These are phyloP conservation scores for Pichia sp. DNA, from an alignment of 1,139 yeast genomes.

Conservation along the genomic window DNA sequence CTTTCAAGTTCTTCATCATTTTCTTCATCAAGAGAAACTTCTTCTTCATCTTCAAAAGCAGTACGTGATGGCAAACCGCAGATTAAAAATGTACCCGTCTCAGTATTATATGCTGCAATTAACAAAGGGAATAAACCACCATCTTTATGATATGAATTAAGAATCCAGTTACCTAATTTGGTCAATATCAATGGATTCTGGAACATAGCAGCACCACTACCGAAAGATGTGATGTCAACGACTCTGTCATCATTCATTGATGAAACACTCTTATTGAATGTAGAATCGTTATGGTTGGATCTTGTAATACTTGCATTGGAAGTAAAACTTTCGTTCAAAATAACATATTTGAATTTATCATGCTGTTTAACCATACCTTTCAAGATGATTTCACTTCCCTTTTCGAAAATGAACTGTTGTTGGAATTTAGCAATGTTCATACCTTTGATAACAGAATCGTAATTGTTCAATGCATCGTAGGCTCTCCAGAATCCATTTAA, in stretches of 20 bases:
- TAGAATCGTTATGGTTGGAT: slow-evolving; percentile 15
- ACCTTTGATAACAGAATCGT: slow-evolving; percentile 66
- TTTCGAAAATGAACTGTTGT: slow-evolving; percentile 82
- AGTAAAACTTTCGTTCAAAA: slow-evolving; percentile 65
- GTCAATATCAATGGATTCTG: slow-evolving; percentile 83
- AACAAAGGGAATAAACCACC: slow-evolving; percentile 76
- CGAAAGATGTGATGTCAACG: slow-evolving; percentile 36
- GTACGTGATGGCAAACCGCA: slow-evolving; percentile 90
- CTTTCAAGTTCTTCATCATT: no score
- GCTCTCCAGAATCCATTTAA: slow-evolving; percentile 90
- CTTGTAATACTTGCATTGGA: slow-evolving; percentile 25
- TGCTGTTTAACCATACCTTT: slow-evolving; percentile 77
- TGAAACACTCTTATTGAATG: slow-evolving; percentile 14
- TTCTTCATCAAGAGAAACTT: no score
- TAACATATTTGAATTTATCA: slow-evolving; percentile 80
- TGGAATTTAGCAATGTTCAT: slow-evolving; percentile 75
- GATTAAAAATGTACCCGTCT: slow-evolving; percentile 78
- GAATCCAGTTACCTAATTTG: slow-evolving; percentile 85
- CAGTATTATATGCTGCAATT: slow-evolving; percentile 77
- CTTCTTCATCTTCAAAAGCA: slow-evolving; percentile 38
- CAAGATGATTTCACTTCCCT: slow-evolving; percentile 88
- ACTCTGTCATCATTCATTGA: slow-evolving; percentile 27
- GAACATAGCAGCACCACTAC: slow-evolving; percentile 61
- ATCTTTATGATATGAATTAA: slow-evolving; percentile 88
- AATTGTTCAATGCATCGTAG: slow-evolving; percentile 81